phyloP scores from a whole-genome alignment of 805 yeast species.

The Starmerella gropengiesseri region DNA sequence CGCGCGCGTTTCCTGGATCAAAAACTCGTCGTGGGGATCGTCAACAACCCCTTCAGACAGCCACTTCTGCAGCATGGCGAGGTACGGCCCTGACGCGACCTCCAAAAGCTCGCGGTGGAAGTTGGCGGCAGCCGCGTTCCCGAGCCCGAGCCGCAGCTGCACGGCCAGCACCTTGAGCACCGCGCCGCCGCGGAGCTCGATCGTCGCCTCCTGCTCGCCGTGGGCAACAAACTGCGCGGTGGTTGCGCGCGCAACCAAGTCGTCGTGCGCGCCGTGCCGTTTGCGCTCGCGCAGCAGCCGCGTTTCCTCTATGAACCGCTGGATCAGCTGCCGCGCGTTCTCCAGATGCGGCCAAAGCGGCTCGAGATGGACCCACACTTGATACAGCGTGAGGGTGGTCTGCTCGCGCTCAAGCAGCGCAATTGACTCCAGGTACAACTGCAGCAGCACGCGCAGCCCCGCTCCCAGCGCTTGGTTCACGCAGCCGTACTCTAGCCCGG shows the following conservation, averaged over 20 bases:
- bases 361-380: conserved; percentile 6
- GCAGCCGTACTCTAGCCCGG: conserved; percentile 49
- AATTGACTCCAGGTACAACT: conserved; percentile 29
- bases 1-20: conserved; percentile 35
- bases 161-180: conserved; percentile 52
- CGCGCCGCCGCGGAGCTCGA: conserved; percentile 56
- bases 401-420: conserved; percentile 29
- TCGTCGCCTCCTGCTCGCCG: conserved; percentile 33
- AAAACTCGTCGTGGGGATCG: conserved; percentile 76
- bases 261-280: conserved; percentile 4
- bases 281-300: conserved; percentile 13
- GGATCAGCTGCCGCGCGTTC: conserved; percentile 11
- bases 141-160: conserved; percentile 46
- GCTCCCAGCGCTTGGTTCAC: conserved; percentile 64
- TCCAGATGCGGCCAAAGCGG: conserved; percentile 25
- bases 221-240: conserved; percentile 30
- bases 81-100: conserved; percentile 51
- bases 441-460: conserved; percentile 38
- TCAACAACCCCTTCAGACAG: conserved; percentile 56
- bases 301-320: conserved; percentile 7
- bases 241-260: conserved; percentile 10
- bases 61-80: conserved; percentile 69
- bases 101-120: conserved; percentile 46
- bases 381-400: conserved; percentile 33
- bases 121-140: conserved; percentile 47